Evolutionary conservation across 116 monocot genomes (phyloP), one percentile per base, ranked within the genome.

Genomic region (Trichopus zeylanicus): DNA sequence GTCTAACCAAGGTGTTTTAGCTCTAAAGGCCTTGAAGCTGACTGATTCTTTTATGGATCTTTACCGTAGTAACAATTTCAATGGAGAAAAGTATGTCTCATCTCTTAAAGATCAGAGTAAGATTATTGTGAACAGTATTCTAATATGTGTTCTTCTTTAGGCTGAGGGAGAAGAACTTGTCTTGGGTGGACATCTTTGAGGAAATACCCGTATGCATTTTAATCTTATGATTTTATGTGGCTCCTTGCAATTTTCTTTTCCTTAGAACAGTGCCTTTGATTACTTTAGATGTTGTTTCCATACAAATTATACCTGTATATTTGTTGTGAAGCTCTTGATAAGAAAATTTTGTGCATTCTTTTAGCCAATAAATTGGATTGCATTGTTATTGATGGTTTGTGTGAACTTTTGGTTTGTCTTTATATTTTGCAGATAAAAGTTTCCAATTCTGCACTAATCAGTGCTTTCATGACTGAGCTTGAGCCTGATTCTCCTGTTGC

Each of bases 161-260:
- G 78, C 63, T 89, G 66, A 80, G 89, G 63, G 94, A 89, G 66
- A 94, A 89, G 69, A 86, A 86, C 48, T 51, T 94, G 60, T 73
- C 94, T 23, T 94, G 89, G 94, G 94, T 89, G 22, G 89, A 94
- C 78, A 86, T 94, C 57, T 94, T 94, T 74, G 94, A 94, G 67
- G 94, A 94, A 65, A 89, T 94, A 68, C 94, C 89, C 35, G 94
- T 94, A 79, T 46, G 31, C 12, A 16, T 42, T 42, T 42, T n/a
- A 1, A 42, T n/a, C n/a, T 42, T 42, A n/a, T n/a, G n/a, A n/a
- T n/a, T n/a, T n/a, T n/a, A n/a, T n/a, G n/a, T n/a, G n/a, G n/a
- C n/a, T n/a, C n/a, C n/a, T n/a, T n/a, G n/a, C n/a, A n/a, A n/a
- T n/a, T n/a, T n/a, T n/a, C n/a, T n/a, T n/a, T n/a, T n/a, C n/a